phyloP scores from a whole-genome alignment of 495 filamentous ascomycete genomes.

The Penicillium pancosmium region DNA sequence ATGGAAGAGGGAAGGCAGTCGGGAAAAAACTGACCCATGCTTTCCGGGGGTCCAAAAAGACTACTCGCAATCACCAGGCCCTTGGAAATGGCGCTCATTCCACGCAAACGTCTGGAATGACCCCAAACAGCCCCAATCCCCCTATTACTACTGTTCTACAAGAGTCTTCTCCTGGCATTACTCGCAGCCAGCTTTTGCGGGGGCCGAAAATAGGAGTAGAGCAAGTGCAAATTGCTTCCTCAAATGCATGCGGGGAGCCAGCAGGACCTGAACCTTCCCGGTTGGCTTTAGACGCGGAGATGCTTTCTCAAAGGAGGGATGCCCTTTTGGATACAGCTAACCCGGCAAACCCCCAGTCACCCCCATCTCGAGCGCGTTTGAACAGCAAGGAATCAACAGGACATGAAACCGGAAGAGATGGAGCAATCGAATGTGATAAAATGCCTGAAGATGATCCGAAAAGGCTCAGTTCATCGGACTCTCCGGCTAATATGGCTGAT shows the following conservation, averaged over 20 bases:
- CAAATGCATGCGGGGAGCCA: background rate
- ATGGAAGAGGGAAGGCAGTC: constrained; percentile 32
- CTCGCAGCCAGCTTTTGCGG: background rate
- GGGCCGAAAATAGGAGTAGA: background rate
- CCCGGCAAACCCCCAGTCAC: background rate
- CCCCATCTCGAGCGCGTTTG: background rate
- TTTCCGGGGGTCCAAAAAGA: constrained; percentile 14
- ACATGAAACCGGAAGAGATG: background rate
- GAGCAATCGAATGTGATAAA: background rate
- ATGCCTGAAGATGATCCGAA: background rate
- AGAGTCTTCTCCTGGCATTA: background rate
- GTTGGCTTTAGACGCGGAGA: background rate
- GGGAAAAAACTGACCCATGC: constrained; percentile 34
- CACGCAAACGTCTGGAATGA: no score
- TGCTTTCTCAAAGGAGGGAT: background rate
- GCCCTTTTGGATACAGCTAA: background rate
- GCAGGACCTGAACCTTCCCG: background rate
- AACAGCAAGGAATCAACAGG: background rate
- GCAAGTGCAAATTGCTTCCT: background rate
- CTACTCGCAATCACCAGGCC: no score
- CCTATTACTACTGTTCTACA: background rate
- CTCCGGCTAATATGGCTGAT: background rate
- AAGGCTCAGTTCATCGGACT: background rate
- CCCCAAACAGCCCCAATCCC: no score
- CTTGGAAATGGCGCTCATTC: no score